Conservation (phyloP, 176 grass and related monocot genomes). For the Carex scoparia region DNA sequence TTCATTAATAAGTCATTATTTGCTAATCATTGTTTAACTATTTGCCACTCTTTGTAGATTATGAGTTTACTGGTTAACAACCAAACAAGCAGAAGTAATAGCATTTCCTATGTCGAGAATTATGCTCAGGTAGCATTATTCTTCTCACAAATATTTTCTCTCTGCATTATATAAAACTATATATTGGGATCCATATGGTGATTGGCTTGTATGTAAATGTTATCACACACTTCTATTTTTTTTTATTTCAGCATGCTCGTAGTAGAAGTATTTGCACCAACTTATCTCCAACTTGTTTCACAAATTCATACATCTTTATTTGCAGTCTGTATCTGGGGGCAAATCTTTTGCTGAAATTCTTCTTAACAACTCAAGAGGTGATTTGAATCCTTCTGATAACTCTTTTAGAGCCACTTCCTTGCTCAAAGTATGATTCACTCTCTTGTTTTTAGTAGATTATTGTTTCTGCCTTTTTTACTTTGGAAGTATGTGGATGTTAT, state of each 20-base stretch:
- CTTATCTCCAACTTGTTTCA: background rate
- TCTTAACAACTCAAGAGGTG: constrained; percentile 37
- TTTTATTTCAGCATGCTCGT: background rate
- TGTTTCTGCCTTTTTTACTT: background rate
- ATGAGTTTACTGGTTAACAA: constrained; percentile 59
- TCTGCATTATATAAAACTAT: background rate
- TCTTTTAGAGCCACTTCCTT: constrained; percentile 55
- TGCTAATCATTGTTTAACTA: background rate
- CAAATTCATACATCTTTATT: constrained; percentile 32
- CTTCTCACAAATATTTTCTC: background rate
- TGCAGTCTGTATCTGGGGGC: constrained; percentile 78
- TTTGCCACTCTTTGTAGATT: constrained; percentile 51
- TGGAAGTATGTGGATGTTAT: background rate
- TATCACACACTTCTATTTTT: background rate
- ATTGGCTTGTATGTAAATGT: background rate
- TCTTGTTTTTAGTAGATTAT: constrained; percentile 1
- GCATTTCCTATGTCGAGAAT: constrained; percentile 85
- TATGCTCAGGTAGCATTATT: constrained; percentile 64
- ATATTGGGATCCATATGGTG: constrained; percentile 1
- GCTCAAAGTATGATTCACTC: constrained; percentile 51
- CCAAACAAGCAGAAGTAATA: constrained; percentile 42
- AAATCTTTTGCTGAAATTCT: constrained; percentile 93
- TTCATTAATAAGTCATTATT: constrained; percentile 2
- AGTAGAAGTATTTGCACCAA: background rate
- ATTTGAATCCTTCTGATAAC: constrained; percentile 29